phyloP scores from a whole-genome alignment of 768 basidiomycete species.

The Suillus spraguei region DNA sequence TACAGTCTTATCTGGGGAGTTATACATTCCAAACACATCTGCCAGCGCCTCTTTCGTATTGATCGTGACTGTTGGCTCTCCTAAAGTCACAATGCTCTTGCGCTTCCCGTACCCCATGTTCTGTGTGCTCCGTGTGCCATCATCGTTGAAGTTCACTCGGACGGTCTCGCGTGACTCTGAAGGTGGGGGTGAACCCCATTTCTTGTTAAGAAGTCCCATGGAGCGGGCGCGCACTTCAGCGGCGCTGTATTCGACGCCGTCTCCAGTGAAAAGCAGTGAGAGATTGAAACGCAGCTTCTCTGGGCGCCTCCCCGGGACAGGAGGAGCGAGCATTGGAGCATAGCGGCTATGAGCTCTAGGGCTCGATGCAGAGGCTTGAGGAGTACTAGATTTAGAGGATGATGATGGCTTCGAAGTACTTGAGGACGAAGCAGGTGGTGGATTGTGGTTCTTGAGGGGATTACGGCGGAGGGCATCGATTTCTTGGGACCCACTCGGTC shows the following conservation, averaged over 20 bases:
- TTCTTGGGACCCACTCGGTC: constrained; percentile 29
- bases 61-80: constrained; percentile 89
- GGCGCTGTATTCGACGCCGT: constrained; percentile 80
- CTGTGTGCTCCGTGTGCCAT: constrained; percentile 48
- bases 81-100: constrained; percentile 47
- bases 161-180: constrained; percentile 38
- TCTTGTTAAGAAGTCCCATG: constrained; percentile 83
- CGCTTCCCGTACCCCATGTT: constrained; percentile 42
- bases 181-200: constrained; percentile 72
- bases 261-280: constrained; percentile 70
- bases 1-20: constrained; percentile 80
- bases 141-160: constrained; percentile 63
- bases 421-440: constrained; percentile 35
- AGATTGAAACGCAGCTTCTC: constrained; percentile 75
- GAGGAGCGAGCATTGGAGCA: constrained; percentile 73
- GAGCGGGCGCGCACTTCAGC: constrained; percentile 82
- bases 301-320: constrained; percentile 65
- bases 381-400: constrained; percentile 22
- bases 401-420: constrained; percentile 17
- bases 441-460: constrained; percentile 39
- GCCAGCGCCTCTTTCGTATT: constrained; percentile 95
- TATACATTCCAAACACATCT: constrained; percentile 96
- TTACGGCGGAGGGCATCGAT: constrained; percentile 35
- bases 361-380: constrained; percentile 38
- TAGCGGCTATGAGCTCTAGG: constrained; percentile 48